Evolutionary conservation across 2,329 filamentous ascomycete species (phyloP).

Genomic region (Fusarium sp.): DNA sequence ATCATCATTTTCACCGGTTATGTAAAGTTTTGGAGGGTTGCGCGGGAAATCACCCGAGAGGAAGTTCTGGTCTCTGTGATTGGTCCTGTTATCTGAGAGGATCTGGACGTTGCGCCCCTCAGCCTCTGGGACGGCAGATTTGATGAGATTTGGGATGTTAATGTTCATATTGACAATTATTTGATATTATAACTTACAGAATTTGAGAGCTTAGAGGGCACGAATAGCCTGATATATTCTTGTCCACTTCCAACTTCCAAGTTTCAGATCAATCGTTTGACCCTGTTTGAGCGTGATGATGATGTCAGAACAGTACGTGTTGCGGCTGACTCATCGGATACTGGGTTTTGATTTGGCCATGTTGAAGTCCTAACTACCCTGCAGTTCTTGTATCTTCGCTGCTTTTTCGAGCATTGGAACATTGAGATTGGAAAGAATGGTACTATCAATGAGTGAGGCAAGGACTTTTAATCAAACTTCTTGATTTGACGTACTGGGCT

Average conservation of each 20-base stretch:
- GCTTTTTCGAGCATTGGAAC: fast-evolving
- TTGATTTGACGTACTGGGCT: fast-evolving
- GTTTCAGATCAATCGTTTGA: slow-evolving; percentile 13
- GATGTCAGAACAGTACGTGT: slow-evolving; percentile 19
- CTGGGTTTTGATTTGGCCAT: not conserved
- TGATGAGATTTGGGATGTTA: slow-evolving; percentile 43
- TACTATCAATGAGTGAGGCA: fast-evolving
- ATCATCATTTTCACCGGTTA: slow-evolving; percentile 53
- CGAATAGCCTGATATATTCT: slow-evolving; percentile 2
- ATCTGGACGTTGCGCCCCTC: slow-evolving; percentile 45
- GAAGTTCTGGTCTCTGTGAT: slow-evolving; percentile 53
- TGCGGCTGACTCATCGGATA: not conserved
- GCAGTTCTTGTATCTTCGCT: not conserved
- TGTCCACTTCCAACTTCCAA: slow-evolving; percentile 27
- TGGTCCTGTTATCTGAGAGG: slow-evolving; percentile 45
- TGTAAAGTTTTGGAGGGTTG: slow-evolving; percentile 50
- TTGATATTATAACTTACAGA: not conserved
- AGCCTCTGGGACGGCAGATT: slow-evolving; percentile 43
- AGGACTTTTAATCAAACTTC: fast-evolving
- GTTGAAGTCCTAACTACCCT: not conserved
- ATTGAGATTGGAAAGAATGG: no score
- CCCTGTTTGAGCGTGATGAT: slow-evolving; percentile 18
- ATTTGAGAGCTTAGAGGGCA: fast-evolving
- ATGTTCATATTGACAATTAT: slow-evolving; percentile 34
- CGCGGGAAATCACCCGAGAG: slow-evolving; percentile 52